Evolutionary conservation across 2,329 filamentous ascomycete genomes (phyloP).

Genomic region (Talaromyces sp.): DNA sequence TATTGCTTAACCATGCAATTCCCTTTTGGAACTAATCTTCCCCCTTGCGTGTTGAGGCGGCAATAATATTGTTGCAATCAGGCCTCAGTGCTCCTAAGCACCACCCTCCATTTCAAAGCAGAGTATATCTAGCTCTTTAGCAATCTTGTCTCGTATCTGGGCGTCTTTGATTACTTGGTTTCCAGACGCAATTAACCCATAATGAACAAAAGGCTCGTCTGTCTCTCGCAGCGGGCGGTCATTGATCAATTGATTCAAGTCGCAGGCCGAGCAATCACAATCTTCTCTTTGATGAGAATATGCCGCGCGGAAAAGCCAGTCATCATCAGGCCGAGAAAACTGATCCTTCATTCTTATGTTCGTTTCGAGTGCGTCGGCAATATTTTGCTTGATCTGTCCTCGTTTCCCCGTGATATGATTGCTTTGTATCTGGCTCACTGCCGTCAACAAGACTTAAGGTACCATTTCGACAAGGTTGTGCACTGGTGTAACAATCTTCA

Average conservation of each 20-base stretch:
- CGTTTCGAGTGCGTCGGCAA: background rate
- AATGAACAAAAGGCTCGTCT: background rate
- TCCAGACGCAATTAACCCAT: background rate
- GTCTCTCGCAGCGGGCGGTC: background rate
- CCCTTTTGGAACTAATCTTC: no score
- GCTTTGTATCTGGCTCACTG: background rate
- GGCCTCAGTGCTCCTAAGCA: no score
- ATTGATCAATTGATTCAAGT: background rate
- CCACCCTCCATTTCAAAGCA: no score
- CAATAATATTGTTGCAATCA: no score
- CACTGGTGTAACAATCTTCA: background rate
- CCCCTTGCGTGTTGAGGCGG: no score
- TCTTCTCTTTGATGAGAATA: background rate
- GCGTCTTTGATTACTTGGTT: slow-evolving; percentile 1
- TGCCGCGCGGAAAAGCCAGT: background rate
- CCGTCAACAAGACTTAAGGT: background rate
- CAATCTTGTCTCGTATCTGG: background rate
- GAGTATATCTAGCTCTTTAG: background rate
- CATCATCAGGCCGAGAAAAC: background rate
- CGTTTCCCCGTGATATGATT: background rate
- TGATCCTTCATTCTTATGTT: background rate
- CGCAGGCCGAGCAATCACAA: background rate
- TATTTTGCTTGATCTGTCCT: background rate
- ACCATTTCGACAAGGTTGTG: no score
- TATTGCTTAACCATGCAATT: no score